These are phyloP conservation scores for Magnusiomyces clavatus DNA, from an alignment of 1,139 yeast species.

Conservation along the genomic window DNA sequence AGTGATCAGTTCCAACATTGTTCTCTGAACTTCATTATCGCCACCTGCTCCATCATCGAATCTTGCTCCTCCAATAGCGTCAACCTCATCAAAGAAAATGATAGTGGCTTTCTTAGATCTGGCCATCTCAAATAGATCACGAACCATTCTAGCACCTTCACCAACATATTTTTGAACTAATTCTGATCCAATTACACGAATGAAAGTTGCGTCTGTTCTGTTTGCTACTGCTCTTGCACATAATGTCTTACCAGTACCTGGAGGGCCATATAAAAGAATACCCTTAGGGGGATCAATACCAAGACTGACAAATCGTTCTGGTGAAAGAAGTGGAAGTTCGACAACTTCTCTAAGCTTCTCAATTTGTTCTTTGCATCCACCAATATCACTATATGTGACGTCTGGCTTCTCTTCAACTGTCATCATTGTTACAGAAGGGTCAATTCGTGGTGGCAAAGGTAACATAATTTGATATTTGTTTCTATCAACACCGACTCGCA, in stretches of 20 bases:
- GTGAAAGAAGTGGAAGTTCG: conserved; percentile 86
- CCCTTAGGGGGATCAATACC: conserved; percentile 99
- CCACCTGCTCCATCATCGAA: conserved; percentile 99
- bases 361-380: conserved; percentile 97
- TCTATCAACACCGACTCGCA: conserved; percentile 98
- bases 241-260: conserved; percentile 96
- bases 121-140: conserved; percentile 98
- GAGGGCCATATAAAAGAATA: conserved; percentile 91
- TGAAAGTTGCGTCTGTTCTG: conserved; percentile 96
- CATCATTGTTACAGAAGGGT: conserved; percentile 99
- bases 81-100: conserved; percentile 93
- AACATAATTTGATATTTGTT: conserved; percentile 93
- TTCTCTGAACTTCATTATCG: conserved; percentile 96
- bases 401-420: conserved; percentile 98
- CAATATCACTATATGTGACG: conserved; percentile 76
- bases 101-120: conserved; percentile 96
- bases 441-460: conserved; percentile 95
- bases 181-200: conserved; percentile 96
- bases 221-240: conserved; percentile 99
- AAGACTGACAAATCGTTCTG: conserved; percentile 90
- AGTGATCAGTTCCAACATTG: conserved; percentile 95
- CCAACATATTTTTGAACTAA: conserved; percentile 97
- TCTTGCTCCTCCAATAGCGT: conserved; percentile 98
- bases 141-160: conserved; percentile 98
- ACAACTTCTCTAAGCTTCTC: conserved; percentile 96